Percentiles rank a stretch among this genome's conserved stretches.
phyloP scores from a whole-genome alignment of 768 basidiomycete genomes.

The Suillus ampliporus region DNA sequence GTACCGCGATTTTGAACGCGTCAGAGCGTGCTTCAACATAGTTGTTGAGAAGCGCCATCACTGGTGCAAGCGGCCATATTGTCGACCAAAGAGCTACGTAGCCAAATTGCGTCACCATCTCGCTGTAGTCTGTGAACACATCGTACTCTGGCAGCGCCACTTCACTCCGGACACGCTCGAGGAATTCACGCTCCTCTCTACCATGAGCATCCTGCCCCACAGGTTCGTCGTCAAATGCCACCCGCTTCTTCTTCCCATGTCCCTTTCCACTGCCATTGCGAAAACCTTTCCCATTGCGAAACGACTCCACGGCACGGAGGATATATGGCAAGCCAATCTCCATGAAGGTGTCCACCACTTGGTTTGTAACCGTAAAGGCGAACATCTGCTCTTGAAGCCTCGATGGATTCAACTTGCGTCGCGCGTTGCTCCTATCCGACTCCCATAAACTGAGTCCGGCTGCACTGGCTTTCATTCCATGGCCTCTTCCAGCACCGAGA shows the following conservation, averaged over 20 bases:
- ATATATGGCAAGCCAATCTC: slow-evolving; percentile 87
- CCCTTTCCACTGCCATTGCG: slow-evolving; percentile 27
- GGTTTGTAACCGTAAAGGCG: slow-evolving; percentile 89
- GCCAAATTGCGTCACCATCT: slow-evolving; percentile 97
- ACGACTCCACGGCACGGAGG: slow-evolving; percentile 58
- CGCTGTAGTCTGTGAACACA: slow-evolving; percentile 87
- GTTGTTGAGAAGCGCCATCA: slow-evolving; percentile 92
- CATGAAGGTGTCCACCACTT: slow-evolving; percentile 75
- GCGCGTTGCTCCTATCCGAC: slow-evolving; percentile 52
- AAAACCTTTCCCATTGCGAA: slow-evolving; percentile 51
- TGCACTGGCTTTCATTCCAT: slow-evolving; percentile 19
- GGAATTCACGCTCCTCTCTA: slow-evolving; percentile 75
- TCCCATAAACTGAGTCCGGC: slow-evolving; percentile 49
- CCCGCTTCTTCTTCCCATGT: slow-evolving; percentile 61
- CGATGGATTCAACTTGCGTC: slow-evolving; percentile 65
- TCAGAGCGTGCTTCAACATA: slow-evolving; percentile 90
- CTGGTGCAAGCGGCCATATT: slow-evolving; percentile 92
- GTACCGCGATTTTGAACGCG: slow-evolving; percentile 92
- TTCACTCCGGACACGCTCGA: slow-evolving; percentile 80
- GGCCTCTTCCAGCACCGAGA: slow-evolving; percentile 32
- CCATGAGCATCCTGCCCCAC: slow-evolving; percentile 34
- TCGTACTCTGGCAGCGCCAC: slow-evolving; percentile 82
- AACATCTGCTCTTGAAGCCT: slow-evolving; percentile 92
- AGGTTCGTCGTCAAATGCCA: slow-evolving; percentile 72
- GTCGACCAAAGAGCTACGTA: slow-evolving; percentile 92